phyloP scores from a whole-genome alignment of 1,139 yeast species.

The Nakaseomyces kungkrabaensis region DNA sequence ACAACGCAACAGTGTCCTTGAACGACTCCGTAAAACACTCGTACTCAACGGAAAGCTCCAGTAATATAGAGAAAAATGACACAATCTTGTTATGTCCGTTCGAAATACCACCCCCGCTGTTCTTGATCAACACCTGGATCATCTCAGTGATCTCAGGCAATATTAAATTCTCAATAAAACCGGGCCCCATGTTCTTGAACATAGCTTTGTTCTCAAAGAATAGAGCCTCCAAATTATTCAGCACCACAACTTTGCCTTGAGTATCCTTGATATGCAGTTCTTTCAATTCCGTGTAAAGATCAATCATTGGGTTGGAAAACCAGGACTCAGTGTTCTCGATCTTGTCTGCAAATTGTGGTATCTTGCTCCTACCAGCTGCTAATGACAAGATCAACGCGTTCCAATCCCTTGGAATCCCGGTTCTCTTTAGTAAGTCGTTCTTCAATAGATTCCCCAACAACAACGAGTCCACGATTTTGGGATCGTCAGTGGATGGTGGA shows the following conservation, averaged over 20 bases:
- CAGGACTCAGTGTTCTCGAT: slow-evolving; percentile 14
- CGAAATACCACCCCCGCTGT: slow-evolving; percentile 17
- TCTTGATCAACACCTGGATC: slow-evolving; percentile 21
- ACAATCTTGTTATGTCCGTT: slow-evolving; percentile 14
- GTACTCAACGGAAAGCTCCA: slow-evolving; percentile 15
- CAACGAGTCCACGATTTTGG: slow-evolving; percentile 50
- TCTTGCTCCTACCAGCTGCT: slow-evolving; percentile 13
- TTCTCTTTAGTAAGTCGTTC: slow-evolving; percentile 37
- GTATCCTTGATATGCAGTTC: slow-evolving; percentile 25
- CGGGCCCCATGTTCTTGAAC: slow-evolving; percentile 35
- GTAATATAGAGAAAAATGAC: slow-evolving; percentile 19
- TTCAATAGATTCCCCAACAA: slow-evolving; percentile 50
- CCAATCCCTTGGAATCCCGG: slow-evolving; percentile 17
- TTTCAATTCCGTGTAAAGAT: slow-evolving; percentile 19
- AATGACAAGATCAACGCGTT: slow-evolving; percentile 8
- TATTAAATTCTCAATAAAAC: slow-evolving; percentile 52
- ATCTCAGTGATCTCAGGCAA: slow-evolving; percentile 55
- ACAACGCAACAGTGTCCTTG: slow-evolving; percentile 54
- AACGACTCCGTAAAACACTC: slow-evolving; percentile 36
- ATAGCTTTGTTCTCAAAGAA: slow-evolving; percentile 14
- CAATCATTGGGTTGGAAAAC: slow-evolving; percentile 14
- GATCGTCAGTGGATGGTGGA: slow-evolving; percentile 20
- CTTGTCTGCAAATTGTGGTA: slow-evolving; percentile 12
- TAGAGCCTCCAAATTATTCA: slow-evolving; percentile 19
- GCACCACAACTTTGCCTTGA: slow-evolving; percentile 17